Percentiles rank a stretch among this genome's conserved stretches.
phyloP scores from a whole-genome alignment of 306 rosid genomes.

The Albizia julibrissin region DNA sequence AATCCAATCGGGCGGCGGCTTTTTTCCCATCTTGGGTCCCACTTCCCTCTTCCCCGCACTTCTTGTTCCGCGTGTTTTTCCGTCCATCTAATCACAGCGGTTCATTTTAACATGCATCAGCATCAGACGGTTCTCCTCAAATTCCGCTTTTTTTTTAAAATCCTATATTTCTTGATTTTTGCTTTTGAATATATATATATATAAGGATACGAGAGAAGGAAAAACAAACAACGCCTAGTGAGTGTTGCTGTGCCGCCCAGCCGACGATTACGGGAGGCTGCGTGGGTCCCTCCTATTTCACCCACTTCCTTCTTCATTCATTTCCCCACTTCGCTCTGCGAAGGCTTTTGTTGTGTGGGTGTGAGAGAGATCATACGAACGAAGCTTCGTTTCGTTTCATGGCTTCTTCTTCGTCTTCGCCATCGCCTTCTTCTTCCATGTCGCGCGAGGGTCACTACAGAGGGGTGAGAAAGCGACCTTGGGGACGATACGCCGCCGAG shows the following conservation, averaged over 20 bases:
- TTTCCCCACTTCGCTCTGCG: not conserved
- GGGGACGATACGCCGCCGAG: conserved; percentile 99
- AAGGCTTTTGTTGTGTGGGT: not conserved
- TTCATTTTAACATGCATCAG: not conserved
- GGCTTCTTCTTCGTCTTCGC: conserved; percentile 57
- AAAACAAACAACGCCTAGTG: not conserved
- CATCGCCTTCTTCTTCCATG: conserved; percentile 24
- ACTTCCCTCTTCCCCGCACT: not conserved
- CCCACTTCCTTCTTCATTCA: not conserved
- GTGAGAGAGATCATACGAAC: not conserved
- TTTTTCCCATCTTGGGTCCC: conserved; percentile 35
- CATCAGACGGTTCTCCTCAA: conserved; percentile 39
- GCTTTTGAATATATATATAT: not conserved
- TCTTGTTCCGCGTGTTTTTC: not conserved
- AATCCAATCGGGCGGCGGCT: conserved; percentile 73
- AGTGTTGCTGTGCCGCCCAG: conserved; percentile 54
- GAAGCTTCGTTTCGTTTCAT: conserved; percentile 31
- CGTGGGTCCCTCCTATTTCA: conserved; percentile 62
- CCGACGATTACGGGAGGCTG: conserved; percentile 90
- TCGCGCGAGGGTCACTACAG: conserved; percentile 80
- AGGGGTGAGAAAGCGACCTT: conserved; percentile 90
- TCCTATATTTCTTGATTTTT: not conserved
- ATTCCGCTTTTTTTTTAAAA: not conserved
- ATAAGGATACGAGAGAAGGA: not conserved
- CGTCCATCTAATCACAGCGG: conserved; percentile 29